Base-by-base conservation (phyloP, 768 basidiomycete species). In the Terana coerulea region DNA sequence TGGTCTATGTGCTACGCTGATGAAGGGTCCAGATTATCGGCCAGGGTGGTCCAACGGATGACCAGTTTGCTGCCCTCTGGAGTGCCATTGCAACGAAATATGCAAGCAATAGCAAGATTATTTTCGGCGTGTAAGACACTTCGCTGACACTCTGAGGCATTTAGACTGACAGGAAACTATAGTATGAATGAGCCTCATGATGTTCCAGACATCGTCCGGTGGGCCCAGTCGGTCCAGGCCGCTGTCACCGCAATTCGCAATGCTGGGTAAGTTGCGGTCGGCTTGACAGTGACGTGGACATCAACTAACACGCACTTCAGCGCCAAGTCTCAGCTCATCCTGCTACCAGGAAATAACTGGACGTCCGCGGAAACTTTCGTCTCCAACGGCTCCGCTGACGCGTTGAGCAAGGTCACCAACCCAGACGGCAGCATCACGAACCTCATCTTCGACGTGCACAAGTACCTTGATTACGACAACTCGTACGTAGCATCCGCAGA, bases 181-280 rank as follows among this genome's bases (percentile, higher is more conserved):
- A 79, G 77, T 24, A 81, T 83, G 80, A 84, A 84, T 55, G 82
- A 84, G 55, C 81, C 82, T 4, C 81, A 84, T 55, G 78, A 83
- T 59, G 61, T 80, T 5, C 76, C 77, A 8, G 61, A 72, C 52
- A 77, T 80, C 58, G 53, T 49, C 22, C 56, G 63, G 1, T 82
- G 80, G 80, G 80, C 78, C 5, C 62, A 52, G 12, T 64, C 77
- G 1, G 76, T 82, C 25, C 81, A 84, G 64, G 75, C 75, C n/a
- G 79, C 76, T 12, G 80, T 85, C 17, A 81, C 77, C 19, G 81
- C 80, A 3, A 84, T 85, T 55, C 77, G 83, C 40, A 64, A 71
- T 2, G 79, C 76, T 3, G 79, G 78, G 74, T 72, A 55, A 2
- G 54, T 28, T 25, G 29, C 33, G 22, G 5, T 19, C 22, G 24